phyloP scores from a whole-genome alignment of 2,329 filamentous ascomycete species.

The Xylaria sp. region DNA sequence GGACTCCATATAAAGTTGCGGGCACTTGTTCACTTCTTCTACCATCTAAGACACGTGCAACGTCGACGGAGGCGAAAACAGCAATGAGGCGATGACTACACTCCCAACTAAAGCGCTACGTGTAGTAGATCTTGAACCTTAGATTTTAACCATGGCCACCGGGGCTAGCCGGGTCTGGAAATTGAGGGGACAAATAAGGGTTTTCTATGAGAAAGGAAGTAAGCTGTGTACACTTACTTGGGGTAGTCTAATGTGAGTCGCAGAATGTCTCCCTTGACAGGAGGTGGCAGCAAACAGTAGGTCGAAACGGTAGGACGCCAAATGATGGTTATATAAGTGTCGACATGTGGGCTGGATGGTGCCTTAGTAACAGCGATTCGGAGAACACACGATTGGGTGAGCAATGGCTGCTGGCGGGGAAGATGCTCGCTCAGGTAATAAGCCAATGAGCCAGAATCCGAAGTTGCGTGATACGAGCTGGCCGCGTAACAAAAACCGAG shows the following conservation, averaged over 20 bases:
- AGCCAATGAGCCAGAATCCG: not conserved
- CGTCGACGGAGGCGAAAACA: not conserved
- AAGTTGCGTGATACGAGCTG: not conserved
- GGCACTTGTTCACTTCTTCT: not conserved
- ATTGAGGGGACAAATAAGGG: not conserved
- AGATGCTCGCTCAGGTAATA: not conserved
- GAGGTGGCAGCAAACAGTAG: not conserved
- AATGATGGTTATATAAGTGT: not conserved
- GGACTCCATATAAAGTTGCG: not conserved
- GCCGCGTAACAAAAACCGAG: not conserved
- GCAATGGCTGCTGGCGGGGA: not conserved
- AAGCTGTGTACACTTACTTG: not conserved
- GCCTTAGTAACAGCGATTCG: not conserved
- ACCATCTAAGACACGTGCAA: not conserved
- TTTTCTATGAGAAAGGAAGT: not conserved
- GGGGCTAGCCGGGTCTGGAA: not conserved
- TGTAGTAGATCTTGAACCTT: not conserved
- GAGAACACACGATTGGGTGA: not conserved
- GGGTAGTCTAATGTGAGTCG: not conserved
- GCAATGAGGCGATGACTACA: not conserved
- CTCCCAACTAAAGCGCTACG: not conserved
- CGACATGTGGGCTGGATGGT: not conserved
- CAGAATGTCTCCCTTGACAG: not conserved
- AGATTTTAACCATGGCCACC: not conserved
- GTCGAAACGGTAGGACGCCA: not conserved